Evolutionary conservation across 1,284 basidiomycete genomes (phyloP), one percentile per base, ranked within the genome.

Genomic region (Cryptococcus wingfieldii): DNA sequence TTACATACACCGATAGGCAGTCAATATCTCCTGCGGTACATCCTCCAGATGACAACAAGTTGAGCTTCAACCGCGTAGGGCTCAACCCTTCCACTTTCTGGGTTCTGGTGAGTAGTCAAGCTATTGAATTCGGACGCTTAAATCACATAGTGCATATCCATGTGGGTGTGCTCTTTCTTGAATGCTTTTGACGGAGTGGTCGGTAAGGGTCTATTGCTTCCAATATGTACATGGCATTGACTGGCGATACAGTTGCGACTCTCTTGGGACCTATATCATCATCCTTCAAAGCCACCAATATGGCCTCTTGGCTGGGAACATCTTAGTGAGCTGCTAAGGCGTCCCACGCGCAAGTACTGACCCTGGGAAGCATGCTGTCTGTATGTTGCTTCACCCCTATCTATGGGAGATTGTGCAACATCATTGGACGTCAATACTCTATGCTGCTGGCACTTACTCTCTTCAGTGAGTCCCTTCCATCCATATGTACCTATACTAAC

Each of bases 381-480:
- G 86, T 93, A 47, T 94, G 76, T 73, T 92, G 89, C 77, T 92
- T 93, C 70, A 92, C 89, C 18, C 90, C 90, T 55, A 79, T 93
- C 63, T 93, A 92, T 79, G 89, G 91, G 47, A 84, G 90, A 56
- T 80, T 95, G 55, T 85, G 88, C 60, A 89, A 94, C 76, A 90
- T 93, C 65, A 77, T 95, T 64, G 90, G 90, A 18, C 82, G 91
- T 48, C 89, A 88, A 77, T 85, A 86, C 41, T 87, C 76, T 1
- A 74, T 78, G 61, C 79, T 94, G 60, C 77, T 90, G 44, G 90
- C 86, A 6, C 76, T 93, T 55, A 79, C 83, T 53, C 80, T 93
- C 60, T 93, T 94, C 79, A 87, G 89, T 88, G 71, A 34, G 77
- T 63, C 46, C 16, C 23, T 62, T 57, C 53, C 58, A 51, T 34